These are phyloP conservation scores for Hippophae rhamnoides DNA, from an alignment of 306 rosid species.

Conservation along the genomic window DNA sequence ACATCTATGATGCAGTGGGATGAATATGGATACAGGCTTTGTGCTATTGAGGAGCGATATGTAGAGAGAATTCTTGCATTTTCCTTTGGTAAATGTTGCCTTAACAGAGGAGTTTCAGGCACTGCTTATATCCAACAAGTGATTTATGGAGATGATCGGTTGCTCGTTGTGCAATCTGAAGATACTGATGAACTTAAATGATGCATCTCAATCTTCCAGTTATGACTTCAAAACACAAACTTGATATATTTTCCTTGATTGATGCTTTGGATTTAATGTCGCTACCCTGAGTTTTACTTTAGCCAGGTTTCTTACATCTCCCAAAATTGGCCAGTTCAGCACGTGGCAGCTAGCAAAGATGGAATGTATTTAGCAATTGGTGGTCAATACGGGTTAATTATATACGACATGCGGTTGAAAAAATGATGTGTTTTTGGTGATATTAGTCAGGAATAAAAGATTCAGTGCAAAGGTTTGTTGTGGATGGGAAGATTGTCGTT, in stretches of 20 bases:
- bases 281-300: constrained; percentile 25
- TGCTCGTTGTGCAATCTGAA: constrained; percentile 87
- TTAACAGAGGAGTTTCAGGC: constrained; percentile 94
- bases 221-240: constrained; percentile 35
- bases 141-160: constrained; percentile 79
- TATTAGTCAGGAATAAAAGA: constrained; percentile 85
- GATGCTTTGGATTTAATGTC: constrained; percentile 16
- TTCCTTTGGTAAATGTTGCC: constrained; percentile 96
- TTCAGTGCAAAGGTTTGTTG: constrained; percentile 87
- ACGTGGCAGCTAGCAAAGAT: constrained; percentile 91
- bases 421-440: constrained; percentile 94
- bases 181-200: constrained; percentile 92
- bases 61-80: constrained; percentile 76
- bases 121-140: constrained; percentile 82
- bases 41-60: constrained; percentile 63
- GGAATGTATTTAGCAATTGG: constrained; percentile 89
- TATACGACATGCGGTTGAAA: constrained; percentile 77
- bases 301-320: constrained; percentile 90
- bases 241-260: constrained; percentile 8
- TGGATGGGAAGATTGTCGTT: constrained; percentile 97
- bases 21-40: constrained; percentile 87
- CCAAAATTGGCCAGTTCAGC: constrained; percentile 96
- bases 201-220: constrained; percentile 94
- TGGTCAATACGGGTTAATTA: constrained; percentile 84
- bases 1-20: constrained; percentile 92